Evolutionary conservation across 1,284 basidiomycete species (phyloP).

Genomic region (Ceratobasidium theobromae): DNA sequence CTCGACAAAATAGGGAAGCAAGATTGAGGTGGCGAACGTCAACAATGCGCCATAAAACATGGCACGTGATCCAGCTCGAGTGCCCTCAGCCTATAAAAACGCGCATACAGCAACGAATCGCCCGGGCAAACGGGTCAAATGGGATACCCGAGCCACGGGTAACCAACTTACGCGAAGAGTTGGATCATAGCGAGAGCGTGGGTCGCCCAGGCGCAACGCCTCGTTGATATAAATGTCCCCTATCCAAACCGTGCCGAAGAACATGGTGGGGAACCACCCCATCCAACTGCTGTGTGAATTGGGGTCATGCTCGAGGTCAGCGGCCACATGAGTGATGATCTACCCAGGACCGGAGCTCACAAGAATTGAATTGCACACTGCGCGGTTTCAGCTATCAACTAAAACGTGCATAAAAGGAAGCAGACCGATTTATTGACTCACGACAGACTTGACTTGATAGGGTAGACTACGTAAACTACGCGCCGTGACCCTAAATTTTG

Average conservation of each 20-base stretch:
- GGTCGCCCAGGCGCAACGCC: slow-evolving; percentile 37
- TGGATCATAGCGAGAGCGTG: slow-evolving; percentile 40
- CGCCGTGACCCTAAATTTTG: slow-evolving; percentile 56
- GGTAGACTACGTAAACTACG: slow-evolving; percentile 69
- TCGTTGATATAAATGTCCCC: slow-evolving; percentile 75
- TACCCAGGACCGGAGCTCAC: slow-evolving; percentile 53
- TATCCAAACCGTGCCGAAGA: slow-evolving; percentile 85
- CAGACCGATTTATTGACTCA: slow-evolving; percentile 50
- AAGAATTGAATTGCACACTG: slow-evolving; percentile 85
- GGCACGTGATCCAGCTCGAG: slow-evolving; percentile 51
- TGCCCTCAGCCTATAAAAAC: slow-evolving; percentile 46
- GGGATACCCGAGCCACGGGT: neutral
- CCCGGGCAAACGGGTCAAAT: neutral
- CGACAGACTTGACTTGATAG: slow-evolving; percentile 73
- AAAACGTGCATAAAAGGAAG: slow-evolving; percentile 23
- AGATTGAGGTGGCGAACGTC: slow-evolving; percentile 47
- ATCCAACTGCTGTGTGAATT: slow-evolving; percentile 61
- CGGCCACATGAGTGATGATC: neutral
- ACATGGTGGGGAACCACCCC: slow-evolving; percentile 87
- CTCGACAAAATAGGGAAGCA: slow-evolving; percentile 50
- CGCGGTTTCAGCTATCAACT: neutral
- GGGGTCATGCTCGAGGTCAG: neutral
- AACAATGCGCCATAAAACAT: slow-evolving; percentile 53
- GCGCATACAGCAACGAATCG: slow-evolving; percentile 36
- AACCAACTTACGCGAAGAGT: slow-evolving; percentile 1